Base-by-base conservation (phyloP, 2,329 filamentous ascomycete species). In the Dothideomycetes sp. region DNA sequence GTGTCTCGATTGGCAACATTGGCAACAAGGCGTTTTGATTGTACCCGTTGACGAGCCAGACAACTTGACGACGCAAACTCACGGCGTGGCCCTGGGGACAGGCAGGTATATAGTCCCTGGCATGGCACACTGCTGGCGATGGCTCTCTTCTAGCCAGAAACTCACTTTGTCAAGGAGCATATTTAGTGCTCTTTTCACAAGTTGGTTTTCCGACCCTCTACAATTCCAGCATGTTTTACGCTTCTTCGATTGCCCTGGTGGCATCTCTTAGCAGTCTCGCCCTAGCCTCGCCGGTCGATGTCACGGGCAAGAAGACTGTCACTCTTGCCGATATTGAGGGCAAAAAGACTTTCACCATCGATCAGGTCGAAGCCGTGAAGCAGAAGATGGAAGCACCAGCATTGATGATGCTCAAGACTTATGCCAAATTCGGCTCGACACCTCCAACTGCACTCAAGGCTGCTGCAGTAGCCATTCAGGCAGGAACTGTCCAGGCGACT, bases 291-390 rank as follows among this genome's bases (percentile, higher is more conserved):
- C 58, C 58, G 24, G 48, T 33, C 51, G 23, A 44, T 48, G 20
- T 31, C 32, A 18, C 5, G n/a, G 43, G 44, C 17, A 49, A 51
- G 38, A 46, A 42, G 34, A 45, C 49, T 13, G 56, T 59, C 47
- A 41, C 45, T 15, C 41, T 60, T 41, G 32, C 37, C 19, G 37
- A 40, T 23, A 23, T 30, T 33, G 35, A 41, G 27, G 45, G 44
- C 23, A 49, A 51, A 34, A 46, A 46, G 32, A 46, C 50, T 16
- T 57, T 59, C 49, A 34, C 45, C 15, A 39, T 60, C 43, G 32
- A 49, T 22, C 58, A 61, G 45, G 51, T 58, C 19, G 46, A 61
- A 1, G 60, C 64, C 43, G 49, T 55, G 45, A 68, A 67, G 54
- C 57, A 51, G 43, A 51, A 53, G 45, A 55, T 57, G 44, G 25